A percentile compares a stretch with the other conserved stretches of the same genome.
phyloP scores from a whole-genome alignment of 495 filamentous ascomycete species.

The Baudoinia panamericana region DNA sequence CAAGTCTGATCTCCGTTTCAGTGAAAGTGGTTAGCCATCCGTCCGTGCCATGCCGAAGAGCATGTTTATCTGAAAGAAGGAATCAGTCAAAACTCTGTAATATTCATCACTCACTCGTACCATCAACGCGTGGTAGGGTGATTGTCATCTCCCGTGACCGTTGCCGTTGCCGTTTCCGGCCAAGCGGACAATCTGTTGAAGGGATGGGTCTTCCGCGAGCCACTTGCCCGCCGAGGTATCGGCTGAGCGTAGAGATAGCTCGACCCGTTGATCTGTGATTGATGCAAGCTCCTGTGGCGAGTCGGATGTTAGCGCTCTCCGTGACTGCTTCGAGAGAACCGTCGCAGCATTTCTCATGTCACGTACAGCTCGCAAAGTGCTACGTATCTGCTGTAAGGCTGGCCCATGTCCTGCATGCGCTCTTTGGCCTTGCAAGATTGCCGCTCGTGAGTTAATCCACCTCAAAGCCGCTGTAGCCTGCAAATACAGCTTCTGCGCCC shows the following conservation, averaged over 20 bases:
- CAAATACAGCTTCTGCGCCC: constrained; percentile 74
- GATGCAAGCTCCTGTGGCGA: constrained; percentile 25
- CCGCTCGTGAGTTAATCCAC: constrained; percentile 64
- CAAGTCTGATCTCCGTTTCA: too few species aligned
- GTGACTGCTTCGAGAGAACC: not conserved
- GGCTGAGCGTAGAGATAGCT: constrained; percentile 26
- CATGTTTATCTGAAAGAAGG: too few species aligned
- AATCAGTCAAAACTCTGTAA: not conserved
- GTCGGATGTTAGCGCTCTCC: not conserved
- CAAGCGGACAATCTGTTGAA: constrained; percentile 6
- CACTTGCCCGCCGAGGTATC: constrained; percentile 30
- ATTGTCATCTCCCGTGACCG: constrained; percentile 2
- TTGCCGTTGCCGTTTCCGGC: constrained; percentile 9
- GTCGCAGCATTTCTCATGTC: not conserved
- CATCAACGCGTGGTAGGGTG: not conserved
- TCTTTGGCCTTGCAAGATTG: constrained; percentile 50
- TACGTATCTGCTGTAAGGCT: constrained; percentile 46
- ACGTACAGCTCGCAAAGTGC: constrained; percentile 50
- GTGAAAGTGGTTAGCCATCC: too few species aligned
- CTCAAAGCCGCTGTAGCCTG: constrained; percentile 62
- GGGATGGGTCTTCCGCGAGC: constrained; percentile 28
- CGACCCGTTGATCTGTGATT: constrained; percentile 29
- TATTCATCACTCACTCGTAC: not conserved
- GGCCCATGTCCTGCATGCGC: constrained; percentile 44
- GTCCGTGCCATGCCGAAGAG: constrained; percentile 1